Evolutionary conservation across 2,329 filamentous ascomycete genomes (phyloP).

Genomic region (Diaporthe eres): DNA sequence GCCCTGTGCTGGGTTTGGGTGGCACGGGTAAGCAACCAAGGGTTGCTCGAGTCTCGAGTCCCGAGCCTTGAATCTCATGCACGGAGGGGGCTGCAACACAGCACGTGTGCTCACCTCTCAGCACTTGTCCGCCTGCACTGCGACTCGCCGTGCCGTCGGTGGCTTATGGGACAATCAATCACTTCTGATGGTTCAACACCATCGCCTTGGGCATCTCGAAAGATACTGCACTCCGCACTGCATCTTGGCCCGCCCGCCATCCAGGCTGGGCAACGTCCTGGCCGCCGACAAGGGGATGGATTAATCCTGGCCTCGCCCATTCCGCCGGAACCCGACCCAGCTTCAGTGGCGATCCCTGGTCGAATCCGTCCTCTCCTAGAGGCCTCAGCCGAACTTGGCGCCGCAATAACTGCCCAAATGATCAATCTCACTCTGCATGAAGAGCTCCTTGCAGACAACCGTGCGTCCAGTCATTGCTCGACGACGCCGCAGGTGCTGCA

Average conservation of each 20-base stretch:
- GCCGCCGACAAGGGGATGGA: not conserved
- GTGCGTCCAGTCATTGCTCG: conserved; percentile 14
- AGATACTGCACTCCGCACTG: not conserved
- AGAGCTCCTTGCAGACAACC: not conserved
- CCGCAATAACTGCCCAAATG: conserved; percentile 26
- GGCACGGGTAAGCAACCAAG: not conserved
- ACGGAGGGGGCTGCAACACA: conserved; percentile 3
- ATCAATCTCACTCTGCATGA: conserved; percentile 33
- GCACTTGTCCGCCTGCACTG: conserved; percentile 29
- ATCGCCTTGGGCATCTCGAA: not conserved
- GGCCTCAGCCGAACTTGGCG: conserved; percentile 11
- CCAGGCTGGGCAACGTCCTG: not conserved
- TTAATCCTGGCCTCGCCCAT: conserved; percentile 2
- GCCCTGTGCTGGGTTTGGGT: not conserved
- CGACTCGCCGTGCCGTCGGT: conserved; percentile 14
- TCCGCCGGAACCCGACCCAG: conserved; percentile 6
- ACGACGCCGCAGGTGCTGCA: conserved; percentile 14
- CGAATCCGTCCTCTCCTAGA: not conserved
- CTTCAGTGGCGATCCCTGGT: conserved; percentile 7
- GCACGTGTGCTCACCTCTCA: conserved; percentile 27
- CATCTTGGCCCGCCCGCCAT: not conserved
- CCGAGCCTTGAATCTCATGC: conserved; percentile 1
- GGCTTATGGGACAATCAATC: not conserved
- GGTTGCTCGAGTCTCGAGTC: conserved; percentile 10
- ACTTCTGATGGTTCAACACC: not conserved